Conservation (phyloP, 768 basidiomycete species). For the Leccinum longicurvipes region DNA sequence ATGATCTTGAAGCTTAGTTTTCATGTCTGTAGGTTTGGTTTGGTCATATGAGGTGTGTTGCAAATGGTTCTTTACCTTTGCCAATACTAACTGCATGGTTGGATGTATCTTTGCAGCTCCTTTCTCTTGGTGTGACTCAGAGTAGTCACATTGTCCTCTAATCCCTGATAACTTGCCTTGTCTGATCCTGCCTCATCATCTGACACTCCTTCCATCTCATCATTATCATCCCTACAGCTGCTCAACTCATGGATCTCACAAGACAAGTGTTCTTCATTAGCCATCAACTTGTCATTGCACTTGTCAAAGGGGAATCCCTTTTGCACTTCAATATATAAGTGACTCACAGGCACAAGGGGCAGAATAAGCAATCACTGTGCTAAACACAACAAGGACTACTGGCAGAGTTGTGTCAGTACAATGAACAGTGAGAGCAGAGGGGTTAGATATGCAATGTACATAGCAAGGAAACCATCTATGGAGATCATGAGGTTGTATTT, state of each 20-base stretch:
- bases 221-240: not conserved
- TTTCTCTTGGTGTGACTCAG: not conserved
- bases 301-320: not conserved
- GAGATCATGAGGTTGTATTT: too few relatives aligned
- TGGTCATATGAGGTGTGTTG: not conserved
- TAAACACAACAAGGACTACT: too few relatives aligned
- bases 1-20: not conserved
- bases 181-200: too few relatives aligned
- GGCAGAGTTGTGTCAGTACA: too few relatives aligned
- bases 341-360: too few relatives aligned
- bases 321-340: too few relatives aligned
- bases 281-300: not conserved
- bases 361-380: too few relatives aligned
- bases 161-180: too few relatives aligned
- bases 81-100: not conserved
- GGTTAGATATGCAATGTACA: too few relatives aligned
- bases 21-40: not conserved
- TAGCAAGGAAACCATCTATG: too few relatives aligned
- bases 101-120: not conserved
- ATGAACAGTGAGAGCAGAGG: too few relatives aligned
- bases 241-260: not conserved
- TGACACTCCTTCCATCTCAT: too few relatives aligned
- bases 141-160: not conserved
- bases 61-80: not conserved
- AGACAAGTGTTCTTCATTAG: not conserved